Evolutionary conservation across 2,329 filamentous ascomycete genomes (phyloP), one percentile per base, ranked within the genome.

Genomic region (Leptographium wingfieldii): DNA sequence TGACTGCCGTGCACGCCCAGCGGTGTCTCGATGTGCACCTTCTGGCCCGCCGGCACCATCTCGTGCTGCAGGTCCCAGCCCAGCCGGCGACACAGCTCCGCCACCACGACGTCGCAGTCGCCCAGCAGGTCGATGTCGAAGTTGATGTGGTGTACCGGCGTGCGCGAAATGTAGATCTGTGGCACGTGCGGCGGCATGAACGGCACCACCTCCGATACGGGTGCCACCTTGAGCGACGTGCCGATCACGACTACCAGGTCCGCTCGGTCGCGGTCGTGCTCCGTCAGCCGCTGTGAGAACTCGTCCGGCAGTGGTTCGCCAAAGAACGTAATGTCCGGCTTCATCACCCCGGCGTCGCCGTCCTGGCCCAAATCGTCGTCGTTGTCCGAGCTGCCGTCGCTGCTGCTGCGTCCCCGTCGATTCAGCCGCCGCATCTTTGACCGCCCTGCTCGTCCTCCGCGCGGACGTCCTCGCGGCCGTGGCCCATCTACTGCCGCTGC

Each of bases 311-410:
- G 84, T 57, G 85, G 80, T 74, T 99, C 94, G 66, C 92, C 92
- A 68, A 97, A 97, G 76, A 99, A 97, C 55, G 90, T 97, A 69
- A 99, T 97, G 74, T 97, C 92, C 10, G 94, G 94, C 79, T 88
- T 96, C 90, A 95, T 95, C 69, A 95, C 84, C 60, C 89, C 90
- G 55, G 80, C 77, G 2, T 84, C 83, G 48, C 83, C 76, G 62
- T 69, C 83, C 60, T 83, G 76, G 63, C 70, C 78, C 49, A 78
- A 76, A 33, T 40, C 40, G 33, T 86, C 83, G 61, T 84, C 76
- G 61, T 70, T 74, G 58, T 79, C 76, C 16, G 78, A 72, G 48
- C 69, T 74, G 53, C 69, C 73, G 62, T 73, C 73, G 64, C 70
- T 73, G 61, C 73, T 73, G 60, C 68, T 71, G 49, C 73, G 71